phyloP scores from a whole-genome alignment of 768 basidiomycete genomes.

The Boletus eberwhitei region DNA sequence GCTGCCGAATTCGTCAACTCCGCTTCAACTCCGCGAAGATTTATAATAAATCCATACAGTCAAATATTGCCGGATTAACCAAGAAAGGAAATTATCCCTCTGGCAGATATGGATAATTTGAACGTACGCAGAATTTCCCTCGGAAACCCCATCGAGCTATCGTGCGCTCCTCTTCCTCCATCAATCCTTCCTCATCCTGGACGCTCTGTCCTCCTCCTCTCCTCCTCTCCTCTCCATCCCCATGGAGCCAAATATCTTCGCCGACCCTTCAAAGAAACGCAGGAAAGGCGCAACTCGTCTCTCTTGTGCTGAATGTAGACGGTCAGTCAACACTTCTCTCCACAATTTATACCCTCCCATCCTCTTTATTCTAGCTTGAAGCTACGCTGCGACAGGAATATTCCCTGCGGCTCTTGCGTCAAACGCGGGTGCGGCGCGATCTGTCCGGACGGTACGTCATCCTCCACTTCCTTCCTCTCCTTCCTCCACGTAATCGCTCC shows the following conservation, averaged over 20 bases:
- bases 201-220: conserved; percentile 4
- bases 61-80: conserved; percentile 16
- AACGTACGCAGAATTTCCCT: conserved; percentile 8
- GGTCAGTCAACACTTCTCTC: conserved; percentile 37
- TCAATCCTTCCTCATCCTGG: conserved; percentile 26
- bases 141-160: conserved; percentile 17
- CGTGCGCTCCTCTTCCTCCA: conserved; percentile 21
- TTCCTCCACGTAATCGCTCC: conserved; percentile 17
- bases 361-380: conserved; percentile 21
- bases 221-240: neutral
- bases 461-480: conserved; percentile 7
- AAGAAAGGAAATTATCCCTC: conserved; percentile 18
- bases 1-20: neutral
- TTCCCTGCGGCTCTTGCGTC: conserved; percentile 78
- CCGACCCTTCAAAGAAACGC: conserved; percentile 50
- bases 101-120: conserved; percentile 17
- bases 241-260: conserved; percentile 27
- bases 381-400: conserved; percentile 61
- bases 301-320: conserved; percentile 77
- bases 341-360: neutral
- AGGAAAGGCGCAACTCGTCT: conserved; percentile 72
- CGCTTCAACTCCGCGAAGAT: conserved; percentile 26
- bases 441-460: conserved; percentile 67
- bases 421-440: conserved; percentile 80
- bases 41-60: neutral